Evolutionary conservation across 2,329 filamentous ascomycete species (phyloP).

Genomic region (Diplodia sapinea): DNA sequence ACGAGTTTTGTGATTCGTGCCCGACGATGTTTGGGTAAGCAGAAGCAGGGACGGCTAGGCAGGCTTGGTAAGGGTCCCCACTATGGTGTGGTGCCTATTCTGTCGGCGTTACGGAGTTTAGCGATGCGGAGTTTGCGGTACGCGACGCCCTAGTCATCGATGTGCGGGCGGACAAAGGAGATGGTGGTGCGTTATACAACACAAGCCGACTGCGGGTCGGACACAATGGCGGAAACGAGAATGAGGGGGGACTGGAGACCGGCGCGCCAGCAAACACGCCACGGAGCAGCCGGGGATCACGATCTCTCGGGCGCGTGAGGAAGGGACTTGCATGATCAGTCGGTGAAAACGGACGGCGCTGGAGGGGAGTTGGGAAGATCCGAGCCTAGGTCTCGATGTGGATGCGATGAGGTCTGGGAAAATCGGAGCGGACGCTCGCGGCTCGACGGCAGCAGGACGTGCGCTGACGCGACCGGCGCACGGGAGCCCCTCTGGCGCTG

Average conservation of each 20-base stretch:
- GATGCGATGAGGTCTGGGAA: conserved; percentile 22
- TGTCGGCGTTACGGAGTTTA: conserved; percentile 8
- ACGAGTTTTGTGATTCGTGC: not conserved
- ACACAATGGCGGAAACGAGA: not conserved
- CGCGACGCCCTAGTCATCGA: not conserved
- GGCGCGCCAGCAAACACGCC: not conserved
- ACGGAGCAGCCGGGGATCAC: not conserved
- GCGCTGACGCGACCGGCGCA: conserved; percentile 24
- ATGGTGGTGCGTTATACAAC: not conserved
- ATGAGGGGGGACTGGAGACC: not conserved
- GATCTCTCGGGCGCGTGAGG: not conserved
- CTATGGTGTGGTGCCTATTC: not conserved
- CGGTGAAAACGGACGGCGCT: conserved; percentile 10
- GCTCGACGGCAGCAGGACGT: conserved; percentile 14
- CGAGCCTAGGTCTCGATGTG: not conserved
- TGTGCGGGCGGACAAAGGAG: not conserved
- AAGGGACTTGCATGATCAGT: not conserved
- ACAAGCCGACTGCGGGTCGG: not conserved
- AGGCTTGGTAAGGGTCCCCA: conserved; percentile 10
- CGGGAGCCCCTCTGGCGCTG: conserved; percentile 16
- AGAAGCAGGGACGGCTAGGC: not conserved
- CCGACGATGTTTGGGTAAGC: not conserved
- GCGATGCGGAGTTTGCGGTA: not conserved
- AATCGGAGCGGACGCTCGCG: conserved; percentile 6
- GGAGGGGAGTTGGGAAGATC: not conserved